A percentile compares a stretch with the other conserved stretches of the same genome.
Conservation (phyloP, 2,329 filamentous ascomycete species). For the Diplodia mutila region DNA sequence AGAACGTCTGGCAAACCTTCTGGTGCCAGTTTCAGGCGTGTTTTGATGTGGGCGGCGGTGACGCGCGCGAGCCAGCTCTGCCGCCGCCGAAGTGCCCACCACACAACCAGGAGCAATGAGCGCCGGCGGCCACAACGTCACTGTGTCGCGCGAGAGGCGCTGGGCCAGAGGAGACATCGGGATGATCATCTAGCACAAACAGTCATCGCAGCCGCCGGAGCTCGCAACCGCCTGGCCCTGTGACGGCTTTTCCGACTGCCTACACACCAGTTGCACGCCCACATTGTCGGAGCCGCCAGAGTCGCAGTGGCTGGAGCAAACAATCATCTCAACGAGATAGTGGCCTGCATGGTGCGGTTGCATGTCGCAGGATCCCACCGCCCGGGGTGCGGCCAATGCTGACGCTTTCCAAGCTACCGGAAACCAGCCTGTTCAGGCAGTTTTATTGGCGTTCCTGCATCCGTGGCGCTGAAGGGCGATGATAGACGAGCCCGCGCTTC, state of each 20-base stretch:
- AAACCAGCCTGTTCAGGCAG: slow-evolving; percentile 23
- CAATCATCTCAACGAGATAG: slow-evolving; percentile 17
- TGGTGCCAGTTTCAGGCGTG: slow-evolving; percentile 20
- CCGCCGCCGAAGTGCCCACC: slow-evolving; percentile 11
- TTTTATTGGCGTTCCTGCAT: slow-evolving; percentile 27
- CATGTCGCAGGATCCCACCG: slow-evolving; percentile 20
- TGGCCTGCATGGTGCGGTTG: slow-evolving; percentile 18
- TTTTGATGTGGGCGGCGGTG: slow-evolving; percentile 15
- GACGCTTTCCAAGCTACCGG: slow-evolving; percentile 19
- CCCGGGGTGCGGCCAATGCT: slow-evolving; percentile 22
- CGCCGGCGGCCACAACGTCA: background rate
- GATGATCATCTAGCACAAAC: background rate
- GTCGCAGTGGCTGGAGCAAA: slow-evolving; percentile 12
- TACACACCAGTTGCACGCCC: slow-evolving; percentile 4
- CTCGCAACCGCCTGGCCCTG: background rate
- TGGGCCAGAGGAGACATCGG: background rate
- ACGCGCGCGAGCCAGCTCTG: slow-evolving; percentile 2
- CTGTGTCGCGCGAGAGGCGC: slow-evolving; percentile 4
- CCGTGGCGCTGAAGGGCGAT: slow-evolving; percentile 23
- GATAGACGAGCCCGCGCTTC: slow-evolving; percentile 14
- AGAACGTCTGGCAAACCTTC: slow-evolving; percentile 15
- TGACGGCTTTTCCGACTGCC: slow-evolving; percentile 11
- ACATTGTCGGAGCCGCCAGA: slow-evolving; percentile 11
- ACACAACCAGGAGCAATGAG: background rate
- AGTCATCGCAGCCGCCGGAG: background rate